Base-by-base conservation (phyloP, 108 stramenopile genomes). In the Cyclotella cryptica region DNA sequence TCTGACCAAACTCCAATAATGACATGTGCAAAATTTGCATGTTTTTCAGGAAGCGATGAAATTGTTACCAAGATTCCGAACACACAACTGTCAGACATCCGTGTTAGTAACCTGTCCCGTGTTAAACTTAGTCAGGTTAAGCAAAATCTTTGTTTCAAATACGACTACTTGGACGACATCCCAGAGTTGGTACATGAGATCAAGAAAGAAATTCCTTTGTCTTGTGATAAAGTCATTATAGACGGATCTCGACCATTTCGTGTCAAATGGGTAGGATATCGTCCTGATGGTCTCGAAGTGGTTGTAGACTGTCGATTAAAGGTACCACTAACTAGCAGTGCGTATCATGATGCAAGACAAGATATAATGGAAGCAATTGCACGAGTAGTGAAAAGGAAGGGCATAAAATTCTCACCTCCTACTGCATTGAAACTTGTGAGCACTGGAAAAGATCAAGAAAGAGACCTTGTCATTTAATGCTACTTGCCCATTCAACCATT, bases 231-330 rank as follows among this genome's bases (percentile, higher is more conserved):
- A 57, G 79, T 90, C 8, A 79, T 93, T 22, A 73, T 74, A 0
- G 89, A 91, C 77, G 90, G 89, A 22, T 68, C 78, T 5, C 66
- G 81, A 15, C 85, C 88, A 44, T 91, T 90, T 63, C 78, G 80
- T n/a, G 90, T 86, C 19, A 49, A 69, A 21, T 86, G 84, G 88
- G 53, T 69, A 11, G 70, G 73, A 27, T 88, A 85, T 65, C 66
- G 74, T 14, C 80, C 70, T 17, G 75, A 85, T 45, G 71, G 84
- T 57, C 43, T 93, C 14, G 71, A 81, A 52, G 79, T 90, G 14
- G 46, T 78, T 24, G 87, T 91, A 19, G 84, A 91, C 69, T 75
- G 79, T 26, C 86, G 87, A 2, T 76, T 87, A 52, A 58, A 45
- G 12, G 76, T 78, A 21, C 79, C 66, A 27, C 88, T 87, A 41